Evolutionary conservation across 2,329 filamentous ascomycete species (phyloP), one percentile per base, ranked within the genome.

Genomic region (Aspergillus tanneri): DNA sequence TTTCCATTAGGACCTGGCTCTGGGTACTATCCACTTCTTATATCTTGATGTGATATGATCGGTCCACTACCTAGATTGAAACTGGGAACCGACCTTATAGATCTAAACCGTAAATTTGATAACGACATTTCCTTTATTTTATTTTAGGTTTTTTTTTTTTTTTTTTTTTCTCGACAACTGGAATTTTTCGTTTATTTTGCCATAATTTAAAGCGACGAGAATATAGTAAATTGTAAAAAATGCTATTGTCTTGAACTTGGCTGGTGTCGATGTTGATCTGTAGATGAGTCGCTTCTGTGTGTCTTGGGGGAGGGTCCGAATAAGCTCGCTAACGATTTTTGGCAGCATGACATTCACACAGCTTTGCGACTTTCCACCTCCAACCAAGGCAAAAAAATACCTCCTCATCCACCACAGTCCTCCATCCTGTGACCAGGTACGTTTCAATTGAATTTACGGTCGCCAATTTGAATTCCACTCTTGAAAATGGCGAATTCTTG

Each of bases 241-340:
- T 41, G 28, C 8, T 14, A 16, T 34, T 12, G 28, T n/a, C 16
- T 42, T n/a, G n/a, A n/a, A n/a, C n/a, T 41, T 25, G 37, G 6
- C 12, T 12, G 14, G 16, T 19, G 16, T 30, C 14, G 27, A 19
- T n/a, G 16, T 32, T 12, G 22, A 45, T 28, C 22, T 16, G 32
- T 11, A 37, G n/a, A 28, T 57, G 55, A 52, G 55, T 56, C 56
- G 61, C 53, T 66, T 64, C 61, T 64, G 63, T 62, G 57, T 59
- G 59, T 63, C 58, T 50, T 55, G 59, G 56, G 54, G 54, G 62
- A 62, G 65, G 61, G 60, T 52, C 63, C 63, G 46, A 52, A 58
- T 57, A 55, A 61, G 60, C 68, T 71, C 68, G 68, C 69, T 72
- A 72, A 71, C 68, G 66, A 65, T 68, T 70, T 72, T 72, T 66